Percentiles rank a stretch among this genome's conserved stretches.
Conservation (phyloP, 169 alveolate species). For the Perkinsus olseni region DNA sequence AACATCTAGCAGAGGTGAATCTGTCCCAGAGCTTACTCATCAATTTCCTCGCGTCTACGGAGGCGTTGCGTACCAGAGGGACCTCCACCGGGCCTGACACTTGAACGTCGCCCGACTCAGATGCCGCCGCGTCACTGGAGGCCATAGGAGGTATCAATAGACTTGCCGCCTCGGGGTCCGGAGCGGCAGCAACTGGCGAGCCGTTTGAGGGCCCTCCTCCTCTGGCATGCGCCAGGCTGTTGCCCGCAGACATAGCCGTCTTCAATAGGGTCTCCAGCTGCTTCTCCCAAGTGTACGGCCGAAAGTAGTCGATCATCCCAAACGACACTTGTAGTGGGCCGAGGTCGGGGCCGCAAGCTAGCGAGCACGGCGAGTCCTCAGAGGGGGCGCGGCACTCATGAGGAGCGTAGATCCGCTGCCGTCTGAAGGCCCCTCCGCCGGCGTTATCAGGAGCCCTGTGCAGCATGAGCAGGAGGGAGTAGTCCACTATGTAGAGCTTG, state of each 20-base stretch:
- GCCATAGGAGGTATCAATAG: not conserved
- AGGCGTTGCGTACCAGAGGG: not conserved
- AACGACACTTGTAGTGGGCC: not conserved
- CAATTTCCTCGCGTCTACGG: not conserved
- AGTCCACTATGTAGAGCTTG: slow-evolving; percentile 25
- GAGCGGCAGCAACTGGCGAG: not conserved
- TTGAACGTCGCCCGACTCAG: not conserved
- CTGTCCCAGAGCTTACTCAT: not conserved
- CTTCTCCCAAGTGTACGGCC: slow-evolving; percentile 34
- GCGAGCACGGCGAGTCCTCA: not conserved
- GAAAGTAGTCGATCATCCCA: slow-evolving; percentile 8
- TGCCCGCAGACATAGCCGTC: not conserved
- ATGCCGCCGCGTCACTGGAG: not conserved
- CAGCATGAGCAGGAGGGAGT: slow-evolving; percentile 26
- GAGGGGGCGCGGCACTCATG: not conserved
- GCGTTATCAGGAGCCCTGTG: not conserved
- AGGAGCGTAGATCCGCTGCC: not conserved
- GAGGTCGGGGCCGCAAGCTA: not conserved
- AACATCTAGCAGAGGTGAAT: no score
- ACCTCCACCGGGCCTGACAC: not conserved
- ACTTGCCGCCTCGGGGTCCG: not conserved
- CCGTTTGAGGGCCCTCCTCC: not conserved
- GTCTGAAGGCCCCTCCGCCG: not conserved
- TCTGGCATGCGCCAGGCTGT: not conserved
- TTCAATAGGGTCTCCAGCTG: slow-evolving; percentile 13